A percentile compares a stretch with the other conserved stretches of the same genome.
These are phyloP conservation scores for Neurospora africana DNA, from an alignment of 495 filamentous ascomycete genomes.

Conservation along the genomic window DNA sequence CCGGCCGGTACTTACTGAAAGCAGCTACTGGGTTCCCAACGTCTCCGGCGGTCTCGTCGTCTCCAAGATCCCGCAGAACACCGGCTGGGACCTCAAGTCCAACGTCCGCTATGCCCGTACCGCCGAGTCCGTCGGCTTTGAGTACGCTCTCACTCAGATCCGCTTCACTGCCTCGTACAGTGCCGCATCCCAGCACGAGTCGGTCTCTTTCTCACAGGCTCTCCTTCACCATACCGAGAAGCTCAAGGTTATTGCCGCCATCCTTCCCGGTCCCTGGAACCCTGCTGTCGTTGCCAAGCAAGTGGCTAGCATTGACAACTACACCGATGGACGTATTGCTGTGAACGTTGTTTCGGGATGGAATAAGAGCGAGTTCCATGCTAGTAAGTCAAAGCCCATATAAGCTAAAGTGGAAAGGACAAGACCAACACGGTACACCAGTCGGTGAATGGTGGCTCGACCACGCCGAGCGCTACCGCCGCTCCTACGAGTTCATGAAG, in stretches of 20 bases:
- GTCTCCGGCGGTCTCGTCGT: constrained; percentile 39
- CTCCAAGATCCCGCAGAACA: constrained; percentile 37
- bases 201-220: constrained; percentile 39
- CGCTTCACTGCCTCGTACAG: constrained; percentile 41
- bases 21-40: constrained; percentile 40
- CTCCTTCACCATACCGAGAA: constrained; percentile 31
- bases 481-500: constrained; percentile 36
- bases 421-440: constrained; percentile 11
- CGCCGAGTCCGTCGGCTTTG: constrained; percentile 35
- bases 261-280: constrained; percentile 41
- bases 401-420: neutral
- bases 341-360: constrained; percentile 41
- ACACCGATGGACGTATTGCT: constrained; percentile 34
- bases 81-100: constrained; percentile 33
- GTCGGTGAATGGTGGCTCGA: constrained; percentile 45
- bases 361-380: constrained; percentile 38
- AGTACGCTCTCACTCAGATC: constrained; percentile 39
- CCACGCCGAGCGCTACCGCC: constrained; percentile 38
- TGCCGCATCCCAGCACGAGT: constrained; percentile 39
- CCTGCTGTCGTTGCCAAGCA: constrained; percentile 40
- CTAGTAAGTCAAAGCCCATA: neutral
- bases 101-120: constrained; percentile 35
- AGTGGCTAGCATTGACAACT: constrained; percentile 39
- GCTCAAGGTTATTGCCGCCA: constrained; percentile 38
- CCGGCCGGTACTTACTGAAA: neutral